Base-by-base conservation (phyloP, 805 yeast species). In the Saccharomycopsis fibuligera region DNA sequence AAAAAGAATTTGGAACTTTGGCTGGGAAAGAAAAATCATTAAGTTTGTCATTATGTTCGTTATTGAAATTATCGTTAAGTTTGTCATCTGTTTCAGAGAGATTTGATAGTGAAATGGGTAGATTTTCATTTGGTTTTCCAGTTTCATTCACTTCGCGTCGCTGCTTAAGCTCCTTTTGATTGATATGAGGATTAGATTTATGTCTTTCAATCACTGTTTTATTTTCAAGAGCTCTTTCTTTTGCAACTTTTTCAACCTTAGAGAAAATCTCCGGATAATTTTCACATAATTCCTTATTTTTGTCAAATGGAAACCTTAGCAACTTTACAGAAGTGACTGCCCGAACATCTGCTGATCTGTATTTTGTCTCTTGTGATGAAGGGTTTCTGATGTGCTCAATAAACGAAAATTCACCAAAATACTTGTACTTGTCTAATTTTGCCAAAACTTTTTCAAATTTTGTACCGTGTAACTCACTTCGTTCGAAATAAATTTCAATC, bases 351-450 rank as follows among this genome's bases (percentile, higher is more conserved):
- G 89, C 90, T 38, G 81, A 74, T 55, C 90, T 64, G 5, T 24
- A 10, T n/a, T 33, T 44, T 25, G 17, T 17, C 22, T 23, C 17
- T 36, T 23, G 21, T 19, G 17, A 5, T 5, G 31, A n/a, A n/a
- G n/a, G n/a, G n/a, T n/a, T n/a, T n/a, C n/a, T n/a, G 24, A 41
- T 56, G 22, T 44, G 70, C 3, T 77, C 67, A 37, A 84, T 62
- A 56, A 83, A 84, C 0, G 86, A 76, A 81, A 83, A 80, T 61
- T 83, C 91, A 21, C 93, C 93, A 64, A 84, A 83, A 62, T 81
- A 83, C 30, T 79, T 73, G 19, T 85, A 86, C 14, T 77, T 63
- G 2, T 77, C 72, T 23, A 85, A 64, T 49, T 86, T 69, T 3
- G 86, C 88, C 35, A 79, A 60, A 1, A 73, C 66, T 31, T 65